Evolutionary conservation across 345 rosid species (phyloP).

Genomic region (Ricinus communis): DNA sequence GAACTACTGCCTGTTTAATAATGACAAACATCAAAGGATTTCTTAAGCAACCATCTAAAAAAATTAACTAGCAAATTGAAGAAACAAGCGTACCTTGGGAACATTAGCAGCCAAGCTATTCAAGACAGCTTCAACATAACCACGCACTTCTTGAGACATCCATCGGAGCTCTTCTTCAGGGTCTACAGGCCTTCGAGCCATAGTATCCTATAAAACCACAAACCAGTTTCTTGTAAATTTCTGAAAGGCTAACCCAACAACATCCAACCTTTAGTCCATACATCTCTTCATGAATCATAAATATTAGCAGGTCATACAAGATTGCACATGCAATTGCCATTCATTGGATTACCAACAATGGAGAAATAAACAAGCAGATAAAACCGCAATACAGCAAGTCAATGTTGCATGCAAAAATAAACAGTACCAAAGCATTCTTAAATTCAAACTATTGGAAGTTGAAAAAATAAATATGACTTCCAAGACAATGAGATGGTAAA

Average conservation of each 20-base stretch:
- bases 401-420: not conserved
- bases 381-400: not conserved
- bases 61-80: not conserved
- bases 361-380: not conserved
- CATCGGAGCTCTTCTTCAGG: constrained; percentile 99
- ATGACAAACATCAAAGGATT: not conserved
- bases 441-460: not conserved
- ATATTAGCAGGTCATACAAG: not conserved
- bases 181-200: constrained; percentile 87
- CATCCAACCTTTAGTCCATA: not conserved
- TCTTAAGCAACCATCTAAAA: not conserved
- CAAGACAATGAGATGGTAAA: not conserved
- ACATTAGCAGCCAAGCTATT: constrained; percentile 98
- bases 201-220: constrained; percentile 60
- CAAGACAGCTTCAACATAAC: constrained; percentile 98
- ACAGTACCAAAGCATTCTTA: not conserved
- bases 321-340: not conserved
- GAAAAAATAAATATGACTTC: not conserved
- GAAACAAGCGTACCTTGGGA: constrained; percentile 62
- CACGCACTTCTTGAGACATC: constrained; percentile 99
- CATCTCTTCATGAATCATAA: not conserved
- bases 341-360: not conserved
- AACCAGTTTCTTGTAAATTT: not conserved
- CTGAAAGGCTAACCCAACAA: not conserved
- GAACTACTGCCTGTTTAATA: constrained; percentile 84